Evolutionary conservation across 208 protist species (phyloP).

Genomic region (Tritrichomonas foetus): DNA sequence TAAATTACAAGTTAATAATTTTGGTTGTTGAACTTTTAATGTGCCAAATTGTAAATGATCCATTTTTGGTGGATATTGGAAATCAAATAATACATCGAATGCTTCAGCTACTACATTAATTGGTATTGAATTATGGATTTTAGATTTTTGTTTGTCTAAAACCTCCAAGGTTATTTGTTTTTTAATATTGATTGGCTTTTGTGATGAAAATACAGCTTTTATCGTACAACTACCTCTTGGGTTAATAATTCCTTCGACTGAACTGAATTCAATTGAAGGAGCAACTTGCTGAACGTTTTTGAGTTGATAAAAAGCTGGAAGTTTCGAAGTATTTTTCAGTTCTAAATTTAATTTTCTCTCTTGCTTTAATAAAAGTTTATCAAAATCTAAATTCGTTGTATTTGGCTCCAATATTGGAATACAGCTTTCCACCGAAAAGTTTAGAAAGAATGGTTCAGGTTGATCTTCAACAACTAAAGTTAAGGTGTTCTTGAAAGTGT

Average conservation of each 20-base stretch:
- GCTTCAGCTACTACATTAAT: background rate
- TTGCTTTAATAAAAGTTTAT: background rate
- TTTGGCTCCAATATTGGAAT: background rate
- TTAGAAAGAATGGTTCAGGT: background rate
- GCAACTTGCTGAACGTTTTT: background rate
- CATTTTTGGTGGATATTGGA: background rate
- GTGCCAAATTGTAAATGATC: slow-evolving; percentile 14
- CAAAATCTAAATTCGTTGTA: background rate
- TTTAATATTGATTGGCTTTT: background rate
- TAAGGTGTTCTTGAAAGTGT: background rate
- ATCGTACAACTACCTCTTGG: background rate
- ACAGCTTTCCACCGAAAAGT: background rate
- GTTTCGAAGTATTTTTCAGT: background rate
- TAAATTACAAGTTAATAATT: background rate
- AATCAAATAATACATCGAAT: slow-evolving; percentile 5
- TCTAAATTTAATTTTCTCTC: background rate
- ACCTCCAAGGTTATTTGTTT: background rate
- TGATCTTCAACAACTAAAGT: background rate
- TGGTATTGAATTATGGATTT: background rate
- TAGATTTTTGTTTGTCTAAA: background rate
- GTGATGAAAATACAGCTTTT: background rate
- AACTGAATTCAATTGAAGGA: background rate
- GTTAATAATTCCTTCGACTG: background rate
- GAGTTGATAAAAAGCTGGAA: background rate
- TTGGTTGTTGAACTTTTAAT: background rate